These are phyloP conservation scores for Juncus effusus DNA, from an alignment of 176 grass and related monocot species.

Conservation along the genomic window DNA sequence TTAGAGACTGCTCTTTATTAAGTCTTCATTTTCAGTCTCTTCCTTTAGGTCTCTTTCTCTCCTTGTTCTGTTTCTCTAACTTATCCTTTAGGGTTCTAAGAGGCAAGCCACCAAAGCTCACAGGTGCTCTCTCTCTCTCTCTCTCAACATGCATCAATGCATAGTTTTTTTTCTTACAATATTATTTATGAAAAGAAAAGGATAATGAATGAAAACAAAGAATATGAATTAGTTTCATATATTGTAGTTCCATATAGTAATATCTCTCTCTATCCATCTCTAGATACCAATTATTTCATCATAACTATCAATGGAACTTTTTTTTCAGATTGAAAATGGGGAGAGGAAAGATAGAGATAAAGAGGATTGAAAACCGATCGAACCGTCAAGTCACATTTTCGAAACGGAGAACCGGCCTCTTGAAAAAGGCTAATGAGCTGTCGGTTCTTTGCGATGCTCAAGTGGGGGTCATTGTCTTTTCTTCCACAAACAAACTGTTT, in stretches of 20 bases:
- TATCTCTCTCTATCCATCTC: neutral
- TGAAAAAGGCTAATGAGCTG: slow-evolving; percentile 79
- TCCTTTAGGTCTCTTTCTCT: neutral
- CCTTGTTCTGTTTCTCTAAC: neutral
- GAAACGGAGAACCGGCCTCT: slow-evolving; percentile 65
- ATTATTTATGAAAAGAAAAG: no score
- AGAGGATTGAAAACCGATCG: slow-evolving; percentile 71
- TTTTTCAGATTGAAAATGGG: slow-evolving; percentile 42
- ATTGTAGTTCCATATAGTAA: no score
- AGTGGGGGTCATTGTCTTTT: slow-evolving; percentile 67
- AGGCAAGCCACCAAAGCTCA: neutral
- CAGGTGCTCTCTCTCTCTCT: neutral
- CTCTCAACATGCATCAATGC: neutral
- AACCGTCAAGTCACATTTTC: slow-evolving; percentile 81
- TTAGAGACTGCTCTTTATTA: slow-evolving; percentile 27
- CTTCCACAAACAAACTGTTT: slow-evolving; percentile 62
- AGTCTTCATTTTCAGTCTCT: neutral
- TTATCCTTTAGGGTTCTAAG: neutral
- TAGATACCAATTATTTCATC: neutral
- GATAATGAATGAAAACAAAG: no score
- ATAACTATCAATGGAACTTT: no score
- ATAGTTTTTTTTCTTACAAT: neutral
- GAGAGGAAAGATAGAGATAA: slow-evolving; percentile 75
- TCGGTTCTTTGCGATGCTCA: slow-evolving; percentile 72
- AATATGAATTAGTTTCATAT: no score